These are phyloP conservation scores for Penicillium longicatenatum DNA, from an alignment of 495 filamentous ascomycete genomes.

Conservation along the genomic window DNA sequence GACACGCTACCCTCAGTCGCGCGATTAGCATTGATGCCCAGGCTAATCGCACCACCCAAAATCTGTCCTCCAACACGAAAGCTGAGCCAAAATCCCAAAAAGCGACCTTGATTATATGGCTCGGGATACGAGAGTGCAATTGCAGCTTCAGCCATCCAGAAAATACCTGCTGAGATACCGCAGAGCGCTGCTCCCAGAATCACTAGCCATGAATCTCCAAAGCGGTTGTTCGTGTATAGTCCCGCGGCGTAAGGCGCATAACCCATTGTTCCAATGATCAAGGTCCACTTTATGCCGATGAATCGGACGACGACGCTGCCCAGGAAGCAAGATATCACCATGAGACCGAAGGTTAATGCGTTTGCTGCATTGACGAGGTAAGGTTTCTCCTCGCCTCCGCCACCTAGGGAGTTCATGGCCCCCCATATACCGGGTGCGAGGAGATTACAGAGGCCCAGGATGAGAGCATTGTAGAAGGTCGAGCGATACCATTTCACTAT, in stretches of 20 bases:
- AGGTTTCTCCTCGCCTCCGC: constrained; percentile 62
- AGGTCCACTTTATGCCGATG: constrained; percentile 64
- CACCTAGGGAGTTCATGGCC: constrained; percentile 70
- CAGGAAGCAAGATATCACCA: constrained; percentile 63
- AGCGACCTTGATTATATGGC: constrained; percentile 59
- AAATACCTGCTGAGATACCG: constrained; percentile 64
- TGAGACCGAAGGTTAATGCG: constrained; percentile 65
- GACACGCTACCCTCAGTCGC: constrained; percentile 59
- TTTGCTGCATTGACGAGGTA: constrained; percentile 72
- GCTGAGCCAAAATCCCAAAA: constrained; percentile 63
- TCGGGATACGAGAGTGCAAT: constrained; percentile 68
- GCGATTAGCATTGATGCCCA: constrained; percentile 59
- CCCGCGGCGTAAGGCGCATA: constrained; percentile 67
- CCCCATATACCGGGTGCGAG: constrained; percentile 67
- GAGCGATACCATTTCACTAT: constrained; percentile 66
- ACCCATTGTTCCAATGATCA: constrained; percentile 66
- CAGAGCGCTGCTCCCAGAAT: constrained; percentile 65
- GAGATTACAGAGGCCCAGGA: constrained; percentile 65
- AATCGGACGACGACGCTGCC: constrained; percentile 54
- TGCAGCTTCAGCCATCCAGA: constrained; percentile 68
- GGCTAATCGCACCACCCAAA: constrained; percentile 62
- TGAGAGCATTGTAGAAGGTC: constrained; percentile 63
- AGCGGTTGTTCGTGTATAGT: constrained; percentile 68
- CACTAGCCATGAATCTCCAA: constrained; percentile 61
- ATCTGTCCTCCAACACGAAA: constrained; percentile 64